A percentile compares a stretch with the other conserved stretches of the same genome.
Evolutionary conservation across 768 basidiomycete species (phyloP).

Genomic region (Pulveroboletus sp.): DNA sequence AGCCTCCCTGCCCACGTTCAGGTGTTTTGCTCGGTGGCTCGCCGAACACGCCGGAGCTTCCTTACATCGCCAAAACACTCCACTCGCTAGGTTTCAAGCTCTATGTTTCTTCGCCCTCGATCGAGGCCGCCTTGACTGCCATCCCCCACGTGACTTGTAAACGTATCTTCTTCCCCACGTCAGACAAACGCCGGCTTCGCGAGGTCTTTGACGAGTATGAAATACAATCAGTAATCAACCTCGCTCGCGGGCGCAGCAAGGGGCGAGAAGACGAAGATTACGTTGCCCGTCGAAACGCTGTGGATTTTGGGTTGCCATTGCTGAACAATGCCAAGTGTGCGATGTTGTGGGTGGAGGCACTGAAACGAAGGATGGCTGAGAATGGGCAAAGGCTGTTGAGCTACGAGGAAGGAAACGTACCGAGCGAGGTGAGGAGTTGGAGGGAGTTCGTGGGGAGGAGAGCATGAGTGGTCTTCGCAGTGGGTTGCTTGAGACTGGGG

Average conservation of each 20-base stretch:
- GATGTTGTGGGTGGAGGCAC: conserved; percentile 82
- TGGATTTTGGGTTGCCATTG: conserved; percentile 91
- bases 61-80: conserved; percentile 71
- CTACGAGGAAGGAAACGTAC: conserved; percentile 85
- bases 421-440: conserved; percentile 91
- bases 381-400: conserved; percentile 59
- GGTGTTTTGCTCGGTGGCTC: conserved; percentile 95
- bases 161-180: conserved; percentile 93
- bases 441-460: conserved; percentile 76
- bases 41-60: conserved; percentile 81
- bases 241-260: conserved; percentile 73
- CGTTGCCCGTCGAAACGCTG: conserved; percentile 92
- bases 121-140: conserved; percentile 77
- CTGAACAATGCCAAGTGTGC: conserved; percentile 89
- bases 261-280: conserved; percentile 90
- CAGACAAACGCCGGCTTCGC: conserved; percentile 92
- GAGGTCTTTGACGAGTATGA: conserved; percentile 93
- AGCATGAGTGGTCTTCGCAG: conserved; percentile 35
- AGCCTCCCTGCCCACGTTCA: conserved; percentile 74
- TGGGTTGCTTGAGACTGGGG: not conserved
- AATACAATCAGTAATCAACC: conserved; percentile 91
- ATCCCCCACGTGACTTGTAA: conserved; percentile 76
- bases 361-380: conserved; percentile 77
- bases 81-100: conserved; percentile 91
- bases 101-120: conserved; percentile 75